These are phyloP conservation scores for Curvularia lunata DNA, from an alignment of 2,329 filamentous ascomycete species.

Conservation along the genomic window DNA sequence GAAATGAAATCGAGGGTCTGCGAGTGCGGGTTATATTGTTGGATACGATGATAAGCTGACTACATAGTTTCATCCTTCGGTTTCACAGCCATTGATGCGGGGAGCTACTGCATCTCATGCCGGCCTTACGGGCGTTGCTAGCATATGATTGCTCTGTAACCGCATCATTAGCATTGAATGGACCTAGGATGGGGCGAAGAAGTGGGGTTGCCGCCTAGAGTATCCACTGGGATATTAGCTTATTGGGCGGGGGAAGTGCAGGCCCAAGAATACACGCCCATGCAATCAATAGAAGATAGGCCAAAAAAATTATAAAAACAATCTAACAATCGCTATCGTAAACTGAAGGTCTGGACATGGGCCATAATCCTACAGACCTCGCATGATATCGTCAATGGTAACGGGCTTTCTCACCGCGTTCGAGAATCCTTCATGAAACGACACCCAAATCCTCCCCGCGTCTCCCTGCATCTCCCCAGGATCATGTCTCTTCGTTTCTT, in stretches of 20 bases:
- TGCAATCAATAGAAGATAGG: not conserved
- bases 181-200: not conserved
- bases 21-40: not conserved
- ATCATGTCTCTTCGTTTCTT: constrained; percentile 52
- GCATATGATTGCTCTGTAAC: too few species aligned
- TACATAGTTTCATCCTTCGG: not conserved
- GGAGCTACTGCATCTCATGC: not conserved
- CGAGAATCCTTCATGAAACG: constrained; percentile 86
- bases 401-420: constrained; percentile 92
- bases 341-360: not conserved
- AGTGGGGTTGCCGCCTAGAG: not conserved
- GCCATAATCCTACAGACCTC: constrained; percentile 58
- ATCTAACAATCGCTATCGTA: not conserved
- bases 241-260: not conserved
- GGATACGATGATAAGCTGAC: not conserved
- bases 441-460: constrained; percentile 78
- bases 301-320: not conserved
- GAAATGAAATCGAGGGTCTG: not conserved
- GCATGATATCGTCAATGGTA: constrained; percentile 78
- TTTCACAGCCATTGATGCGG: not conserved
- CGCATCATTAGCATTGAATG: not conserved
- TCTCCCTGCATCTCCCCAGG: constrained; percentile 45
- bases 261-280: not conserved
- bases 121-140: not conserved
- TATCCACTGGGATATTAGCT: not conserved